A percentile compares a stretch with the other conserved stretches of the same genome.
Evolutionary conservation across 1,139 yeast genomes (phyloP).

Genomic region (Taphrina communis): DNA sequence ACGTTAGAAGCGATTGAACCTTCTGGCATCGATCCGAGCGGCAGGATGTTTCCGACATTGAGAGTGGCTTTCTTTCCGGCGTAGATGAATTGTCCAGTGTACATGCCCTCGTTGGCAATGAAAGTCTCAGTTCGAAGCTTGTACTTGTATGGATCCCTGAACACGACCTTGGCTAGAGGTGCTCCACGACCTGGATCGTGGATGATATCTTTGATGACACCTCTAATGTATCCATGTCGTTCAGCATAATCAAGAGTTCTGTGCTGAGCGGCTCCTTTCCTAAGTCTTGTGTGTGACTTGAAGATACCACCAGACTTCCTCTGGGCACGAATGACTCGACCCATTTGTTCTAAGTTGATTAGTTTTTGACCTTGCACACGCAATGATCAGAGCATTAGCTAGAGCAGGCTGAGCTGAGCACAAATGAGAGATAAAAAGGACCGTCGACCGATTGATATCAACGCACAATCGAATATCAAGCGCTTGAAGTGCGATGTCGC

Average conservation of each 20-base stretch:
- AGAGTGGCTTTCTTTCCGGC: conserved; percentile 99
- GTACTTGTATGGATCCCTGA: conserved; percentile 99
- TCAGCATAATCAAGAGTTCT: conserved; percentile 99
- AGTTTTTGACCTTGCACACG: background rate
- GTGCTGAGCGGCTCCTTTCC: conserved; percentile 99
- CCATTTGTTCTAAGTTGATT: conserved; percentile 50
- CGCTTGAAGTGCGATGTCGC: background rate
- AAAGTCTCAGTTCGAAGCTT: conserved; percentile 97
- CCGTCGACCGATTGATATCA: too few relatives aligned
- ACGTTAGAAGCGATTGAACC: conserved; percentile 99
- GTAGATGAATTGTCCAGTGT: conserved; percentile 98
- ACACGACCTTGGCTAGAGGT: conserved; percentile 97
- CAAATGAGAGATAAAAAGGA: background rate
- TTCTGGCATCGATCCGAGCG: conserved; percentile 97
- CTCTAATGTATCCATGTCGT: conserved; percentile 99
- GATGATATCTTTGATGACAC: conserved; percentile 96
- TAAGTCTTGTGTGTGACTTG: conserved; percentile 99
- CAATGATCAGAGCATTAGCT: background rate
- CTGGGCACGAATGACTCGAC: conserved; percentile 99
- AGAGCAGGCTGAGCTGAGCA: background rate
- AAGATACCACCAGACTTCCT: conserved; percentile 99
- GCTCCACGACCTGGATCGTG: conserved; percentile 99
- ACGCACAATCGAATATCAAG: too few relatives aligned
- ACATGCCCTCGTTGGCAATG: conserved; percentile 99
- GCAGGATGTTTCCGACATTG: conserved; percentile 96